Percentiles rank a stretch among this genome's conserved stretches.
Evolutionary conservation across 345 rosid species (phyloP).

Genomic region (Gossypium longicalyx): DNA sequence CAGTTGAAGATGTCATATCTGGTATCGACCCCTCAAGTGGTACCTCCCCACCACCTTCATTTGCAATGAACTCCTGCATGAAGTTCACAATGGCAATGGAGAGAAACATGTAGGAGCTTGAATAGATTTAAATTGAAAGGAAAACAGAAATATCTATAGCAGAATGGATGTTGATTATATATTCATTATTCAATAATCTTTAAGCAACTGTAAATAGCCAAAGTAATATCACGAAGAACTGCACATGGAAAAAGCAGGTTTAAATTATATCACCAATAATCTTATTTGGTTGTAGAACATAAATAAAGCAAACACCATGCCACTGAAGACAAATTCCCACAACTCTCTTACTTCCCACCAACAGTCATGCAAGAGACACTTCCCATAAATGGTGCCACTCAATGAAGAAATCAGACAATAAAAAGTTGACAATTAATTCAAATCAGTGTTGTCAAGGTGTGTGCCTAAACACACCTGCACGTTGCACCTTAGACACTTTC

Average conservation of each 20-base stretch:
- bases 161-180: not conserved
- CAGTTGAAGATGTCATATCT: constrained; percentile 99
- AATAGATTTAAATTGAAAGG: constrained; percentile 8
- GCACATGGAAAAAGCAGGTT: not conserved
- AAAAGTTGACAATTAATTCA: not conserved
- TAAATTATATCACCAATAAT: not conserved
- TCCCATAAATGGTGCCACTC: not conserved
- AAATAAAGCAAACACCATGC: not conserved
- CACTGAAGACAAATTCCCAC: not conserved
- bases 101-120: constrained; percentile 8
- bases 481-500: too few relatives aligned
- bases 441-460: not conserved
- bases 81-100: constrained; percentile 14
- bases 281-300: not conserved
- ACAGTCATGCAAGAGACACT: not conserved
- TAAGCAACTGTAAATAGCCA: constrained; percentile 3
- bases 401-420: not conserved
- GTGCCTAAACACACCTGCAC: too few relatives aligned
- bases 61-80: constrained; percentile 72
- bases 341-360: not conserved
- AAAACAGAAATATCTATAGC: not conserved
- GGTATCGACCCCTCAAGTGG: constrained; percentile 99
- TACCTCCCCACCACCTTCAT: constrained; percentile 86
- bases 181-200: not conserved
- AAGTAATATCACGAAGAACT: not conserved